A percentile compares a stretch with the other conserved stretches of the same genome.
Conservation (phyloP, 495 filamentous ascomycete genomes). For the Daldinia bambusicola region DNA sequence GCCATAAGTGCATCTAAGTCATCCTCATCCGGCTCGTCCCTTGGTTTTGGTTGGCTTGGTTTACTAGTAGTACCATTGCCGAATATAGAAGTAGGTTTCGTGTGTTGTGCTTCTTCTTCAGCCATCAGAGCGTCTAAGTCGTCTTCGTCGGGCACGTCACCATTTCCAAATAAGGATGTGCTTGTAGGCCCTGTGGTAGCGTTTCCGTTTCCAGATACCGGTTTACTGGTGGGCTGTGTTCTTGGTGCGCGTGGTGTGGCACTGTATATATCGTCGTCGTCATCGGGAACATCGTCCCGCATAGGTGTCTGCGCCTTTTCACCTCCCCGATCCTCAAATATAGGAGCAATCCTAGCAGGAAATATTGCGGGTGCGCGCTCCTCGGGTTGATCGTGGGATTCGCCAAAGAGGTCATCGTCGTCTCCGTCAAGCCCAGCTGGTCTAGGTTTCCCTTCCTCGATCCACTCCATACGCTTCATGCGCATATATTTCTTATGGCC, state of each 20-base stretch:
- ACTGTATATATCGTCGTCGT: slow-evolving; percentile 56
- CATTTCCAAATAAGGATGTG: slow-evolving; percentile 38
- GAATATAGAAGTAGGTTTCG: slow-evolving; percentile 48
- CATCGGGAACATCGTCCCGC: slow-evolving; percentile 49
- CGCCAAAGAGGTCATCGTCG: slow-evolving; percentile 51
- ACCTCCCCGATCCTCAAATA: slow-evolving; percentile 53
- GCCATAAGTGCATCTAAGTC: slow-evolving; percentile 65
- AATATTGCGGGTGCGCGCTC: slow-evolving; percentile 49
- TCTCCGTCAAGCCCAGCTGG: slow-evolving; percentile 62
- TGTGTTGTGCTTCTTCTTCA: slow-evolving; percentile 52
- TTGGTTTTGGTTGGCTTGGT: background rate
- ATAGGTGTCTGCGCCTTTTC: slow-evolving; percentile 47
- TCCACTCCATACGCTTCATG: slow-evolving; percentile 75
- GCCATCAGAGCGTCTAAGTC: slow-evolving; percentile 64
- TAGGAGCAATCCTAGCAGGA: slow-evolving; percentile 57
- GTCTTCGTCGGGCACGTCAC: slow-evolving; percentile 57
- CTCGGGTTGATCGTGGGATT: slow-evolving; percentile 38
- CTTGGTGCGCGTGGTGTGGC: slow-evolving; percentile 50
- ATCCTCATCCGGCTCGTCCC: slow-evolving; percentile 55
- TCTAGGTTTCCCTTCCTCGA: slow-evolving; percentile 75
- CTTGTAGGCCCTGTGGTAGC: background rate
- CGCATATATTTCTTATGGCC: slow-evolving; percentile 85
- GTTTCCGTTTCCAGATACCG: slow-evolving; percentile 25
- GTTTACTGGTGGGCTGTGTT: slow-evolving; percentile 23
- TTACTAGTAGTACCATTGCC: slow-evolving; percentile 33